A percentile compares a stretch with the other conserved stretches of the same genome.
These are phyloP conservation scores for Ilex paraguariensis DNA, from an alignment of 305 asterid species.

Conservation along the genomic window DNA sequence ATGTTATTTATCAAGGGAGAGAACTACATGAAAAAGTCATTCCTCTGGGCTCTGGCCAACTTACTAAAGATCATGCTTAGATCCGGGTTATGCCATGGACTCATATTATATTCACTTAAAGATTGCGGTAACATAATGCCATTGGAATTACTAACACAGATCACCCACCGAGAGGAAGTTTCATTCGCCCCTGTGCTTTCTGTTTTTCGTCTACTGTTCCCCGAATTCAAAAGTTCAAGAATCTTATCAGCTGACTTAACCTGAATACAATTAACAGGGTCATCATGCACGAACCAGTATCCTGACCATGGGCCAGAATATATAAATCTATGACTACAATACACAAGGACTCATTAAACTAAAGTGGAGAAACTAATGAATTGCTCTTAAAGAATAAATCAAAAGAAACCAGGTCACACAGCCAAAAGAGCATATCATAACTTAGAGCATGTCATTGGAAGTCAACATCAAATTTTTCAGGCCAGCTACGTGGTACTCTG, in stretches of 20 bases:
- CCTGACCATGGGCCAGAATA: slow-evolving; percentile 2
- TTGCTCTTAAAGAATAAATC: not conserved
- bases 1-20: not conserved
- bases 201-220: slow-evolving; percentile 93
- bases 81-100: too few relatives aligned
- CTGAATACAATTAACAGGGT: slow-evolving; percentile 38
- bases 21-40: too few relatives aligned
- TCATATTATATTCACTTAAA: not conserved
- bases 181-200: slow-evolving; percentile 89
- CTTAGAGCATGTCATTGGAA: too few relatives aligned
- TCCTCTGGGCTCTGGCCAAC: too few relatives aligned
- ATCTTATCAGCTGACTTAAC: slow-evolving; percentile 91
- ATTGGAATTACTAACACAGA: slow-evolving; percentile 13
- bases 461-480: too few relatives aligned
- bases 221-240: slow-evolving; percentile 85
- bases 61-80: too few relatives aligned
- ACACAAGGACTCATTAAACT: not conserved
- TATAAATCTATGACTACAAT: not conserved
- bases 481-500: too few relatives aligned
- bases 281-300: slow-evolving; percentile 12
- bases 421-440: not conserved
- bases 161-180: slow-evolving; percentile 92
- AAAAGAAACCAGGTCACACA: not conserved
- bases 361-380: slow-evolving; percentile 7
- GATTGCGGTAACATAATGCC: not conserved